Percentiles rank a stretch among this genome's conserved stretches.
Evolutionary conservation across 2,329 filamentous ascomycete genomes (phyloP).

Genomic region (Xylariaceae sp.): DNA sequence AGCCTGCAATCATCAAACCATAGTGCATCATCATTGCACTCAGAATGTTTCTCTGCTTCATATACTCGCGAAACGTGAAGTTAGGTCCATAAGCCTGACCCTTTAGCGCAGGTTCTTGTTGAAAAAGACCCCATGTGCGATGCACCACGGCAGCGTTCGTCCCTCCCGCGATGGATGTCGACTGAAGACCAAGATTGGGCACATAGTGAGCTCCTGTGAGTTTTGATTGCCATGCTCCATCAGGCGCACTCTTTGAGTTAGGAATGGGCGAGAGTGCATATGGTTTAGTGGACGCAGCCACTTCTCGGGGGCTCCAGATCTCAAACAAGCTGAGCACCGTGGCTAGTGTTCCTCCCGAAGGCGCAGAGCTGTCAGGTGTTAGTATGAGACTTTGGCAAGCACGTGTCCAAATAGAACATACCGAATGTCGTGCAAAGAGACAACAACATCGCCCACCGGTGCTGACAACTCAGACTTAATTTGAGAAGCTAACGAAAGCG

Average conservation of each 20-base stretch:
- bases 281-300: constrained; percentile 43
- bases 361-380: constrained; percentile 36
- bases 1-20: constrained; percentile 35
- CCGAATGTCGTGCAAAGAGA: constrained; percentile 43
- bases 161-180: constrained; percentile 45
- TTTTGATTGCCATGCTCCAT: constrained; percentile 38
- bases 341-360: constrained; percentile 63
- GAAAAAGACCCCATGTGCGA: constrained; percentile 57
- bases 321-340: constrained; percentile 60
- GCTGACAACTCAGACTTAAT: constrained; percentile 47
- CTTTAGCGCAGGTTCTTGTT: constrained; percentile 39
- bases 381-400: neutral
- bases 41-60: constrained; percentile 45
- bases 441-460: constrained; percentile 48
- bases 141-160: constrained; percentile 53
- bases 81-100: constrained; percentile 54
- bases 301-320: constrained; percentile 43
- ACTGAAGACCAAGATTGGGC: constrained; percentile 50
- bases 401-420: constrained; percentile 20
- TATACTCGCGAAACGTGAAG: constrained; percentile 54
- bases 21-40: constrained; percentile 48
- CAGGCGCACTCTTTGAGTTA: constrained; percentile 34
- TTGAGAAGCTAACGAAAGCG: constrained; percentile 47
- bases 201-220: constrained; percentile 47
- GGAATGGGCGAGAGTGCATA: constrained; percentile 55